Evolutionary conservation across 2,329 filamentous ascomycete genomes (phyloP), one percentile per base, ranked within the genome.

Genomic region (Colletotrichum cuscutae): DNA sequence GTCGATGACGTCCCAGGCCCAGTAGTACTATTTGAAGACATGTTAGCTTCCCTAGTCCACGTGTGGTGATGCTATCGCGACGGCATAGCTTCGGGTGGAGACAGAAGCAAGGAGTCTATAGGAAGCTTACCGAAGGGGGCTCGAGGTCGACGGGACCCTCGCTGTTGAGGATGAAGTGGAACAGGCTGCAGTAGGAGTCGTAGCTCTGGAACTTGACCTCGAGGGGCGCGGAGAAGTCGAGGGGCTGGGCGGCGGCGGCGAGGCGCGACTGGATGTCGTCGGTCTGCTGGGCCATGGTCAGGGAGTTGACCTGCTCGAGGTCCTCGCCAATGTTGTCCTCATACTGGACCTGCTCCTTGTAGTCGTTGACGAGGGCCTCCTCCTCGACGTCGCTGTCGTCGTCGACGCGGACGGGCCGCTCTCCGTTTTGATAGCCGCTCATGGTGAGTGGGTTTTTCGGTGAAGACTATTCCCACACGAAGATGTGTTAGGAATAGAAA

Each of bases 1-100:
- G 84, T 99, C 97, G 86, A 99, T 98, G 78, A 98, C 96, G 84
- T 99, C 97, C 97, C 97, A 99, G 54, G 97, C 97, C 97, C 97
- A 99, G 88, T 96, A 98, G 87, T 98, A 97, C 95, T 98, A 82
- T 57, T 60, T 15, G 46, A 9, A 37, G 5, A 22, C n/a, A 28
- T 15, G 58, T 73, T 71, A 73, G 68, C 71, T 26, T 13, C 1
- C 37, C 37, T 42, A 6, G 73, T 74, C 12, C 53, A 24, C 15
- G 15, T 26, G 2, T 54, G 11, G 22, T 22, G 7, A 53, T 56
- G 19, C 24, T 19, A 8, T 30, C 8, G 42, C 28, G 53, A 22
- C 53, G 7, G 58, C 37, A 13, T 32, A 19, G 24, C 11, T 22
- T 15, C 35, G 24, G 13, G 35, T n/a, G 12, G n/a, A 22, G 8